phyloP scores from a whole-genome alignment of 805 yeast genomes.

The Hanseniaspora osmophila region DNA sequence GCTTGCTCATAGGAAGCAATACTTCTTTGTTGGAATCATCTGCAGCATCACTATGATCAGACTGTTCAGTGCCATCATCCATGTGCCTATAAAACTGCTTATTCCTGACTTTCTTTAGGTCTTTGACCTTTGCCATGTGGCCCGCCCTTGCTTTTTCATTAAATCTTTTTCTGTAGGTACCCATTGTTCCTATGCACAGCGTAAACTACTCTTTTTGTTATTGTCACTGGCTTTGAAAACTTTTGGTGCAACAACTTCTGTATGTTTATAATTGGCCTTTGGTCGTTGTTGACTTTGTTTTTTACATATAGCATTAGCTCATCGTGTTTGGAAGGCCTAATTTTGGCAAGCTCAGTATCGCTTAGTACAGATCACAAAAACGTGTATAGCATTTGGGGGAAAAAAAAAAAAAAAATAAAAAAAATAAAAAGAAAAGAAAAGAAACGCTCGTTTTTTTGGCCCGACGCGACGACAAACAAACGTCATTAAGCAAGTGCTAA shows the following conservation, averaged over 20 bases:
- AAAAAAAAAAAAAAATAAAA: too few species aligned
- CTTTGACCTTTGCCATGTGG: slow-evolving; percentile 65
- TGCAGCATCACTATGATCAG: slow-evolving; percentile 7
- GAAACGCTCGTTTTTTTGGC: too few species aligned
- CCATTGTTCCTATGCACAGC: slow-evolving; percentile 34
- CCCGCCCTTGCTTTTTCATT: slow-evolving; percentile 81
- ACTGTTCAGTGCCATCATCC: slow-evolving; percentile 22
- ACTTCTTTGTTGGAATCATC: slow-evolving; percentile 47
- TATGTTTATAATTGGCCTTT: too few species aligned
- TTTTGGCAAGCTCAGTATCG: too few species aligned
- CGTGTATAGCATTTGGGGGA: too few species aligned
- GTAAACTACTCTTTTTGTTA: background rate
- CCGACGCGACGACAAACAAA: too few species aligned
- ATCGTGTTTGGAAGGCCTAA: too few species aligned
- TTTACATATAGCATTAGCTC: too few species aligned
- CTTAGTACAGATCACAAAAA: too few species aligned
- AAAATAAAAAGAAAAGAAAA: too few species aligned
- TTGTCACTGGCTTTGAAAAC: background rate
- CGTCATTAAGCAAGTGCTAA: too few species aligned
- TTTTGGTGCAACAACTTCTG: background rate
- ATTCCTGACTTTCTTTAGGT: slow-evolving; percentile 51
- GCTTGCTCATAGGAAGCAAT: slow-evolving; percentile 45
- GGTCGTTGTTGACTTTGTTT: too few species aligned
- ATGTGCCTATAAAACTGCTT: slow-evolving; percentile 49
- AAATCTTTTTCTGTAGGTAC: slow-evolving; percentile 64